phyloP scores from a whole-genome alignment of 1,284 basidiomycete genomes.

The Ganoderma meredithae region DNA sequence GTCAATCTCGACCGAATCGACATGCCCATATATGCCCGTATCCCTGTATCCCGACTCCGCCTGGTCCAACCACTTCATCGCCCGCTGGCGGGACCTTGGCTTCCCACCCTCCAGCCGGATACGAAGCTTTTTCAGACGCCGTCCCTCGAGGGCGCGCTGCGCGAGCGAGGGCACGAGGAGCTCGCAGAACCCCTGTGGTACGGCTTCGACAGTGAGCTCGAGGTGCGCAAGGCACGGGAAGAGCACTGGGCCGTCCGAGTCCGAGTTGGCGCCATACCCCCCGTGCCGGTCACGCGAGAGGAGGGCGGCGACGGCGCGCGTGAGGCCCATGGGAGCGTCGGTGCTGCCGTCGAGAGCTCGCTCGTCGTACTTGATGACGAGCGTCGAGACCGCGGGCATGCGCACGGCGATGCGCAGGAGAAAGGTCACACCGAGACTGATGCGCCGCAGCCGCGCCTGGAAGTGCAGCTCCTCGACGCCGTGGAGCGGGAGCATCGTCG shows the following conservation, averaged over 20 bases:
- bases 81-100: too few relatives aligned
- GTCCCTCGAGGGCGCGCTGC: not conserved
- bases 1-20: not conserved
- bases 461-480: not conserved
- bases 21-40: not conserved
- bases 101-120: not conserved
- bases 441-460: not conserved
- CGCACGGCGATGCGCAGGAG: not conserved
- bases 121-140: not conserved
- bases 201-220: not conserved
- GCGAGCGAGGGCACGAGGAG: not conserved
- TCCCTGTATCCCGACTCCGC: not conserved
- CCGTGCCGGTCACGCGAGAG: too few relatives aligned
- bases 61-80: not conserved
- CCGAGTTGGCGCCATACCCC: too few relatives aligned
- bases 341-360: not conserved
- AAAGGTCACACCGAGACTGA: not conserved
- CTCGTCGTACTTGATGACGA: not conserved
- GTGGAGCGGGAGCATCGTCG: not conserved
- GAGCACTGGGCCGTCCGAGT: not conserved
- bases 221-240: not conserved
- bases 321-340: not conserved
- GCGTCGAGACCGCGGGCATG: slow-evolving; percentile 4
- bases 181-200: not conserved
- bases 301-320: not conserved